phyloP scores from a whole-genome alignment of 805 yeast species.

The Hanseniaspora mollemarum region DNA sequence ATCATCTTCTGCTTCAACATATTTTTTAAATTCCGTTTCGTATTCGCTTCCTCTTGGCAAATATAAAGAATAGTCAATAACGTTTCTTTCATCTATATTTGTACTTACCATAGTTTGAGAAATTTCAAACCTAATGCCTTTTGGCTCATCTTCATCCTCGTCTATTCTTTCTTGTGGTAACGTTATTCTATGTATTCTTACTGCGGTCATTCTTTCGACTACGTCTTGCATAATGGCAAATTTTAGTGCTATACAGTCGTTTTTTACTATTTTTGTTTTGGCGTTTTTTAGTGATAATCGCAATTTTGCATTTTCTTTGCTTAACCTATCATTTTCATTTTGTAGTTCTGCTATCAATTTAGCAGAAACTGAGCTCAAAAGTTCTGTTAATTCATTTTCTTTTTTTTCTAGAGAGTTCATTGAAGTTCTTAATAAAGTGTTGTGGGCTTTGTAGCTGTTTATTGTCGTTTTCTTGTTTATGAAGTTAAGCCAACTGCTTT shows the following conservation, averaged over 20 bases:
- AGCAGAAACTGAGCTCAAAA: slow-evolving; percentile 5
- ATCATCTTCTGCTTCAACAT: background rate
- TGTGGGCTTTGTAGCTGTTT: no score
- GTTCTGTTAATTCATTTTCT: background rate
- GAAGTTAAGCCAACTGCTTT: no score
- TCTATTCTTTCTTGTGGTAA: slow-evolving; percentile 14
- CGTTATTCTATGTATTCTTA: slow-evolving; percentile 11
- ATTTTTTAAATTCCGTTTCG: background rate
- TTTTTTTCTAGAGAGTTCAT: background rate
- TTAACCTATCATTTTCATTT: slow-evolving; percentile 5
- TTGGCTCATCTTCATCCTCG: slow-evolving; percentile 14
- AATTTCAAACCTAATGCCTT: slow-evolving; percentile 10
- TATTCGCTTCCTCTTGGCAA: background rate
- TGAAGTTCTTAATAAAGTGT: no score
- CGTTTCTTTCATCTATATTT: slow-evolving; percentile 5
- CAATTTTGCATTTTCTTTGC: slow-evolving; percentile 14
- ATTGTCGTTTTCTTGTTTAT: no score
- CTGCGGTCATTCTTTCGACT: slow-evolving; percentile 14
- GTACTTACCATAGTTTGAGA: slow-evolving; percentile 12
- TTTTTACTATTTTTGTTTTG: slow-evolving; percentile 1
- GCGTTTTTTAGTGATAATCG: background rate
- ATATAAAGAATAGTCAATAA: slow-evolving; percentile 12
- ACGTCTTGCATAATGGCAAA: slow-evolving; percentile 13
- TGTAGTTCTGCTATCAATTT: slow-evolving; percentile 8
- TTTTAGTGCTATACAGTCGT: slow-evolving; percentile 5